These are phyloP conservation scores for Alternaria solani DNA, from an alignment of 2,329 filamentous ascomycete species.

Conservation along the genomic window DNA sequence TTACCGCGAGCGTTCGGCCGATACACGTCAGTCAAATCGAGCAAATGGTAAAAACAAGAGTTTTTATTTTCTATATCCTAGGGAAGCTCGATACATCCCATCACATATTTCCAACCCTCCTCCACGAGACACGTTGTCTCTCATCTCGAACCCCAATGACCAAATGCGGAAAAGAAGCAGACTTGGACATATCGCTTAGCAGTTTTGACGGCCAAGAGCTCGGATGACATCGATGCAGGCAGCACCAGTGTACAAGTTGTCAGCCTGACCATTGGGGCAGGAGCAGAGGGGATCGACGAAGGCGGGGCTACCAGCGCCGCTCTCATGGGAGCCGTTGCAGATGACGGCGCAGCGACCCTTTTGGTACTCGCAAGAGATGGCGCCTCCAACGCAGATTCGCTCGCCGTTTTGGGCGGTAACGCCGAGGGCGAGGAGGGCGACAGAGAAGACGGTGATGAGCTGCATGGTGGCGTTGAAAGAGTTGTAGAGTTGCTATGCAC, in stretches of 20 bases:
- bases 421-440: neutral
- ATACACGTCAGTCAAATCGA: no score
- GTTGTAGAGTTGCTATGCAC: neutral
- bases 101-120: neutral
- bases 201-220: neutral
- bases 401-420: neutral
- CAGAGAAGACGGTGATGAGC: neutral
- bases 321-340: neutral
- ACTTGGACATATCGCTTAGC: neutral
- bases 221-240: neutral
- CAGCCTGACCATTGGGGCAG: no score
- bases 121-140: neutral
- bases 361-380: neutral
- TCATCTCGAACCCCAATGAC: neutral
- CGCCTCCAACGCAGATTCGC: neutral
- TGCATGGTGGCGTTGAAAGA: neutral
- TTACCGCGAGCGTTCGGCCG: no score
- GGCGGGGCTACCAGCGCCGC: neutral
- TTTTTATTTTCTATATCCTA: neutral
- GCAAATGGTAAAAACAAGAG: neutral
- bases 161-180: slow-evolving; percentile 14
- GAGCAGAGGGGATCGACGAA: no score
- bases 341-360: neutral
- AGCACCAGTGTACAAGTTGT: neutral
- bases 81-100: neutral